Evolutionary conservation across 768 basidiomycete genomes (phyloP).

Genomic region (Collybiopsis luxurians): DNA sequence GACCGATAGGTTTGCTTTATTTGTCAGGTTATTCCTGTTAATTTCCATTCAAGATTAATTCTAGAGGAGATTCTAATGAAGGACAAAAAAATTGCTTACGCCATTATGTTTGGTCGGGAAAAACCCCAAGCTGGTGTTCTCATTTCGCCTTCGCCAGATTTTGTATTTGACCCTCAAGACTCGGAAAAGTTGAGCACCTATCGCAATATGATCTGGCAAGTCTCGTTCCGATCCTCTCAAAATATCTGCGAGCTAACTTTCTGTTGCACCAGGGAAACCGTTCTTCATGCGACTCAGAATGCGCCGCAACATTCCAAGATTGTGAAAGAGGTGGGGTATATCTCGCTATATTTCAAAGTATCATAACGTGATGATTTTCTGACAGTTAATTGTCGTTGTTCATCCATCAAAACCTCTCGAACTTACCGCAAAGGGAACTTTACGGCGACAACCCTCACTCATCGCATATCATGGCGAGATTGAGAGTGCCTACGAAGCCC

Average conservation of each 20-base stretch:
- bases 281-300: slow-evolving; percentile 37
- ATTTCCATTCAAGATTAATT: too few relatives aligned
- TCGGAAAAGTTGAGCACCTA: too few relatives aligned
- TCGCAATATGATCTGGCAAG: neutral
- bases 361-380: neutral
- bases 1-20: too few relatives aligned
- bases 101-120: too few relatives aligned
- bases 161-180: too few relatives aligned
- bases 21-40: too few relatives aligned
- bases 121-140: too few relatives aligned
- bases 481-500: slow-evolving; percentile 28
- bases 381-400: slow-evolving; percentile 38
- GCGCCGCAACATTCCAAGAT: slow-evolving; percentile 44
- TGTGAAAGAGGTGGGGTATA: slow-evolving; percentile 40
- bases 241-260: neutral
- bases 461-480: slow-evolving; percentile 39
- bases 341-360: neutral
- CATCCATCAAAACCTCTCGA: slow-evolving; percentile 32
- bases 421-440: slow-evolving; percentile 26
- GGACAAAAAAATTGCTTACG: neutral
- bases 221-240: neutral
- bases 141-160: too few relatives aligned
- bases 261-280: slow-evolving; percentile 29
- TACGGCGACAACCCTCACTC: slow-evolving; percentile 33
- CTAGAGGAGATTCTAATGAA: slow-evolving; percentile 31